Base-by-base conservation (phyloP, 2,329 filamentous ascomycete species). In the Fusarium scirpi region DNA sequence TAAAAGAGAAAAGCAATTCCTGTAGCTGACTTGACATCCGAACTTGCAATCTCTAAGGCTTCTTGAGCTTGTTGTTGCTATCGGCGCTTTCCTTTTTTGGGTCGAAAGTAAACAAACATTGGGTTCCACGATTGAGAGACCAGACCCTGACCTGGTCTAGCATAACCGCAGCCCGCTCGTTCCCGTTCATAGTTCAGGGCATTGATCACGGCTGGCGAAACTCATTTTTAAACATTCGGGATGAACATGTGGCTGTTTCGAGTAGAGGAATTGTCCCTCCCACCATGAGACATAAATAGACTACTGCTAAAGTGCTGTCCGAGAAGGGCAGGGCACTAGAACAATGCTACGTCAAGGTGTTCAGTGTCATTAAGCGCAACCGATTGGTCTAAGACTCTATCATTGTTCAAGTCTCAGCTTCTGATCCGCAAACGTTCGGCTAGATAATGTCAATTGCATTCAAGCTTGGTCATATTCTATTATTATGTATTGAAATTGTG, bases 111-210 rank as follows among this genome's bases (percentile, higher is more conserved):
- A 61, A 48, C 25, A 61, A 66, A 54, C 5, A 62, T 30, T 34
- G 18, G 34, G 34, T 11, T 5, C 16, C 11, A 32, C 13, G 13
- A 25, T 2, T 15, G 34, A 38, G 32, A 24, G 10, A 29, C 1
- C 25, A 18, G 54, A 66, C 62, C 63, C 54, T 66, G 63, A 29
- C 62, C 63, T 44, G 30, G 62, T n/a, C n/a, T 66, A 61, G 63
- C 22, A 30, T 20, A 51, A 15, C 62, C 62, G 38, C 30, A 44
- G 34, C 20, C 59, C 54, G 29, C n/a, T 48, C 18, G 63, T 44
- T 66, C 54, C 63, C 62, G 61, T 16, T 27, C 18, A 2, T 38
- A 38, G 29, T 43, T 22, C 25, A 29, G n/a, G 62, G 15, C 65
- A 34, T 61, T 53, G 25, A 8, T 24, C n/a, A 48, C 43, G 13